Base-by-base conservation (phyloP, 257 asterid species). In the Plantago ovata region DNA sequence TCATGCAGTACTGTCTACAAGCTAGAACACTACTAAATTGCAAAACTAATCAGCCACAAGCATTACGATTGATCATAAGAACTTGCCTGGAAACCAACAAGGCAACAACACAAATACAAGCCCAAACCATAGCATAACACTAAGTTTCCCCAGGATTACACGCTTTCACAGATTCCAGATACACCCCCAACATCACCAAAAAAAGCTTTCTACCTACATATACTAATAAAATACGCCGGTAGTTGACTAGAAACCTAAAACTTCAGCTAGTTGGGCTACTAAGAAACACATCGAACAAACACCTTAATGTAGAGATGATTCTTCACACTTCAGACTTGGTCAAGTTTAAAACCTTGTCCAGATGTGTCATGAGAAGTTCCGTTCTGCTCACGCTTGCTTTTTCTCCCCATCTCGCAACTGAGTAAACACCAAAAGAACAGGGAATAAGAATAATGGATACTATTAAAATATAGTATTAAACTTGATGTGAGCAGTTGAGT, bases 361-460 rank as follows among this genome's bases (percentile, higher is more conserved):
- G n/a, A n/a, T n/a, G n/a, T n/a, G n/a, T 75, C 53, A 13, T 47
- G 68, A 40, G 62, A 67, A 63, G 52, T 56, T 61, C 72, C 71
- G 12, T 62, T 75, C 58, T 72, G 69, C 68, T 64, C 75, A 3
- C 68, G 65, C 1, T 72, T 73, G 72, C 63, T 46, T 57, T n/a
- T 73, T 72, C 53, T 72, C 52, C 54, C 82, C 89, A 48, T 79
- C 94, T 22, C 66, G 77, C 53, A 84, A 66, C 96, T 87, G 84
- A 33, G 22, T 28, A 54, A 56, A 21, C 41, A 10, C 32, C 38
- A 63, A n/a, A 21, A 10, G 48, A 20, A 57, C 52, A 52, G 28
- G 44, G 53, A 7, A 16, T 45, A 52, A 21, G 52, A 3, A 13
- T 0, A 44, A 44, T 28, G 36, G 16, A 47, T n/a, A n/a, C n/a